Evolutionary conservation across 2,329 filamentous ascomycete genomes (phyloP).

Genomic region (Pestalotiopsis sp.): DNA sequence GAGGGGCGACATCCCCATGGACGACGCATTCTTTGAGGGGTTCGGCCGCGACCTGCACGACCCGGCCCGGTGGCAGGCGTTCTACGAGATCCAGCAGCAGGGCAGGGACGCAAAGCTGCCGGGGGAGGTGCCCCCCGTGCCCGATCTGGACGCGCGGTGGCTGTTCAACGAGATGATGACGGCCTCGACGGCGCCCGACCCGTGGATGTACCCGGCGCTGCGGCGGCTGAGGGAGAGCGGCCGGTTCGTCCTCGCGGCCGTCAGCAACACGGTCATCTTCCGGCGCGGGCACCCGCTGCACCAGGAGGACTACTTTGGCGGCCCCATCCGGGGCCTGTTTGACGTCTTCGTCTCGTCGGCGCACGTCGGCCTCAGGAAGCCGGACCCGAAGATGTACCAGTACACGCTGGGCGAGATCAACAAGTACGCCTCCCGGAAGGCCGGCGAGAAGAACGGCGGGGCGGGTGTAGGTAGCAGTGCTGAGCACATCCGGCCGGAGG

Average conservation of each 20-base stretch:
- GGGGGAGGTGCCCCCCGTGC: conserved; percentile 60
- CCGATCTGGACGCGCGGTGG: conserved; percentile 73
- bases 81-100: conserved; percentile 51
- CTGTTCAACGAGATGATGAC: conserved; percentile 94
- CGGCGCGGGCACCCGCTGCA: conserved; percentile 73
- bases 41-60: conserved; percentile 77
- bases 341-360: conserved; percentile 88
- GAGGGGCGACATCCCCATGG: conserved; percentile 77
- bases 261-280: conserved; percentile 91
- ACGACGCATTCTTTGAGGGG: conserved; percentile 72
- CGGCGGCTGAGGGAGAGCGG: conserved; percentile 66
- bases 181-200: conserved; percentile 70
- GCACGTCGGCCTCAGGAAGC: conserved; percentile 86
- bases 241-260: conserved; percentile 73
- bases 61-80: conserved; percentile 69
- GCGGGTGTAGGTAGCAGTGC: conserved; percentile 46
- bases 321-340: conserved; percentile 69
- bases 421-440: conserved; percentile 59
- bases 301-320: conserved; percentile 49
- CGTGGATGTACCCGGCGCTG: conserved; percentile 86
- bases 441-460: conserved; percentile 38
- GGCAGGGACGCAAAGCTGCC: conserved; percentile 43
- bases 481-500: conserved; percentile 55
- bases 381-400: conserved; percentile 79
- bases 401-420: conserved; percentile 70